Evolutionary conservation across 2,329 filamentous ascomycete species (phyloP).

Genomic region (Parasarocladium wereldwijsianum): DNA sequence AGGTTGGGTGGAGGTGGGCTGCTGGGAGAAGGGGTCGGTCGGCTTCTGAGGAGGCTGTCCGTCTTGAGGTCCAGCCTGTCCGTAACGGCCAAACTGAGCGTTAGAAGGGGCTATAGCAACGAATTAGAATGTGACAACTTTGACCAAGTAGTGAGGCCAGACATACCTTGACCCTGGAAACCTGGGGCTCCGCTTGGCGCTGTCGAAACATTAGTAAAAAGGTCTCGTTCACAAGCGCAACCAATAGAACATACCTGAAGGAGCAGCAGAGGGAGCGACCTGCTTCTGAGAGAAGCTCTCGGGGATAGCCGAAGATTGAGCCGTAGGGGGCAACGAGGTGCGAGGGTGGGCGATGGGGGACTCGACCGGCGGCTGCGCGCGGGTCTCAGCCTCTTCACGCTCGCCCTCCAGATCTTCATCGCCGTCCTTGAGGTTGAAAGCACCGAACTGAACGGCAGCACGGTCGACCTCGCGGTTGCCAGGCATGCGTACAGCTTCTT

Average conservation of each 20-base stretch:
- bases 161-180: no score
- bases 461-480: slow-evolving; percentile 90
- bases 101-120: slow-evolving; percentile 13
- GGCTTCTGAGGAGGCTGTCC: slow-evolving; percentile 56
- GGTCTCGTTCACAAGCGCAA: no score
- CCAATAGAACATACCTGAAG: slow-evolving; percentile 17
- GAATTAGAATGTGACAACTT: not conserved
- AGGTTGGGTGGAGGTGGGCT: slow-evolving; percentile 31
- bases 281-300: slow-evolving; percentile 42
- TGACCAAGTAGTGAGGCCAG: no score
- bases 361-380: slow-evolving; percentile 82
- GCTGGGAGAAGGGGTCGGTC: slow-evolving; percentile 76
- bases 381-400: slow-evolving; percentile 87
- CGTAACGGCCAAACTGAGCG: slow-evolving; percentile 56
- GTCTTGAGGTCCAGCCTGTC: slow-evolving; percentile 47
- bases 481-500: slow-evolving; percentile 96
- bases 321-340: slow-evolving; percentile 67
- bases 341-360: slow-evolving; percentile 78
- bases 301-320: slow-evolving; percentile 36
- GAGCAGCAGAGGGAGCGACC: slow-evolving; percentile 25
- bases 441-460: slow-evolving; percentile 88
- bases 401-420: slow-evolving; percentile 89
- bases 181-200: no score
- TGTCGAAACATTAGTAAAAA: no score
- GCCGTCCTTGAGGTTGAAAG: slow-evolving; percentile 73